Conservation (phyloP, 2,329 filamentous ascomycete species). For the Botryotinia convoluta region DNA sequence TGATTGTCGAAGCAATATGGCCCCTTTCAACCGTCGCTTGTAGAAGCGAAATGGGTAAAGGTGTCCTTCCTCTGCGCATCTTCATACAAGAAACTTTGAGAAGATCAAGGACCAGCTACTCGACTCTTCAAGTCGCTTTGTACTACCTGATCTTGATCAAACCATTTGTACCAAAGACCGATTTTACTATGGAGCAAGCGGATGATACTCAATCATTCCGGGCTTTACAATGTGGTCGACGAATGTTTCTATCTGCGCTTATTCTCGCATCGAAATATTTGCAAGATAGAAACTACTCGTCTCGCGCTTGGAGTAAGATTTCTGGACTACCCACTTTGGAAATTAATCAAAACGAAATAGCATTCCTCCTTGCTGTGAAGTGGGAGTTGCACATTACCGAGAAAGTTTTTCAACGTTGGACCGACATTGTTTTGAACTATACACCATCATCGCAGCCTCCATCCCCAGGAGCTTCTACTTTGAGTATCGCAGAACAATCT, state of each 20-base stretch:
- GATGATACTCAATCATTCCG: slow-evolving; percentile 69
- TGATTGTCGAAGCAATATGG: slow-evolving; percentile 98
- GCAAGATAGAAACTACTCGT: slow-evolving; percentile 96
- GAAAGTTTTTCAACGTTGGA: slow-evolving; percentile 86
- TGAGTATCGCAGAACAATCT: slow-evolving; percentile 31
- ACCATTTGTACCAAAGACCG: slow-evolving; percentile 75
- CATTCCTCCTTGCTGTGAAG: slow-evolving; percentile 83
- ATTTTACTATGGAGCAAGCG: slow-evolving; percentile 84
- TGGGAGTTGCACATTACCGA: slow-evolving; percentile 96
- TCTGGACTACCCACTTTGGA: slow-evolving; percentile 90
- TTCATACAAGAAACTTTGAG: slow-evolving; percentile 98
- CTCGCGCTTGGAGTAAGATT: slow-evolving; percentile 98
- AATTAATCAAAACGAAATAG: slow-evolving; percentile 95
- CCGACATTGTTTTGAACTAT: slow-evolving; percentile 83
- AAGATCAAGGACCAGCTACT: slow-evolving; percentile 94
- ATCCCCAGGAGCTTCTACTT: slow-evolving; percentile 45
- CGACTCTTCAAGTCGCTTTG: slow-evolving; percentile 90
- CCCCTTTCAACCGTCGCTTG: slow-evolving; percentile 80
- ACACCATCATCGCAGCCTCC: slow-evolving; percentile 55
- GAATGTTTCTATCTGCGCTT: slow-evolving; percentile 93
- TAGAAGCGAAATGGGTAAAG: slow-evolving; percentile 69
- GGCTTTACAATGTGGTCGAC: slow-evolving; percentile 89
- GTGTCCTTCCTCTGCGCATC: slow-evolving; percentile 83
- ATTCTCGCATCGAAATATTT: slow-evolving; percentile 97
- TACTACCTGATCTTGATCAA: slow-evolving; percentile 97